Base-by-base conservation (phyloP, 306 rosid genomes). In the Neltuma alba region DNA sequence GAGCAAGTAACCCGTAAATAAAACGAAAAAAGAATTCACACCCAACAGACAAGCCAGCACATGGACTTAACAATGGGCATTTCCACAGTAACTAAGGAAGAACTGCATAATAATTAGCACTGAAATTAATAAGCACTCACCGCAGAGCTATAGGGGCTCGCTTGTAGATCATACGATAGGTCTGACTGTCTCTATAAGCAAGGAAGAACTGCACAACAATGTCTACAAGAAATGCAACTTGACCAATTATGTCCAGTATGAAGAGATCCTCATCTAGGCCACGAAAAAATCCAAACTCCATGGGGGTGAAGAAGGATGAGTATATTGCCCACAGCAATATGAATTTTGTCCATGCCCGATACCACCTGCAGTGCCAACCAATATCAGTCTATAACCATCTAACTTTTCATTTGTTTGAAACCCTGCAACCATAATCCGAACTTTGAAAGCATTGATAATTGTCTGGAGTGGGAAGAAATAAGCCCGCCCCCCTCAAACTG, bases 291-390 rank as follows among this genome's bases (percentile, higher is more conserved):
- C 93, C 99, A 36, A 95, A 93, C 84, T 95, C 99, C 93, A 95
- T 64, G 55, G 99, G 99, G 20, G 99, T 95, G 89, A 95, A 95
- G 92, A 93, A 91, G 47, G 99, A 95, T 27, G 99, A 95, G 84
- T 95, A 95, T 65, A 95, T 75, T 82, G 99, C 99, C 99, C 99
- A 95, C 77, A 89, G 2, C 70, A 95, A 86, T 84, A 95, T 95
- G 93, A 95, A 88, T 38, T 90, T 86, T 58, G 75, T 83, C 99
- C 99, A 95, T 67, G 80, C 80, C 16, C 86, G 82, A 57, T 95
- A 90, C 92, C 92, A 95, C 86, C 99, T 95, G 90, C 88, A 80
- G 58, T 74, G 25, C 44, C 71, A 78, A 71, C 50, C 70, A 71
- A 34, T 66, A 20, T 70, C 65, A 60, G 34, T 33, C 21, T 75